Evolutionary conservation across 306 rosid genomes (phyloP), one percentile per base, ranked within the genome.

Genomic region (Sindora glabra): DNA sequence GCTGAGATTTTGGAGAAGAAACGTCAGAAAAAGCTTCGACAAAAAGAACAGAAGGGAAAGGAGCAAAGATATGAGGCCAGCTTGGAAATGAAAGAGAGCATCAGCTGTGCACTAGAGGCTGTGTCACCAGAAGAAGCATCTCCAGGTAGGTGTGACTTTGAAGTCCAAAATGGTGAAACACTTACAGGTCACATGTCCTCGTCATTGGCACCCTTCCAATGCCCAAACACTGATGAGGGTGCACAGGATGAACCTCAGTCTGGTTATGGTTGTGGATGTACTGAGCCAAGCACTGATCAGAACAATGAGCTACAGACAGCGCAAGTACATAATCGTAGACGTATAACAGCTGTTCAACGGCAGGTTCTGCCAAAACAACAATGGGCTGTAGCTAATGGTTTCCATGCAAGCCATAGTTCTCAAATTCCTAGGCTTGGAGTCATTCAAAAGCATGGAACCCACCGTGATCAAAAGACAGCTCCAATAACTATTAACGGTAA

Each of bases 1-100:
- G 82, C 82, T 45, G 94, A 76, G 49, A 74, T 88, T 57, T 73
- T 89, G 83, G 95, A 92, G 79, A 80, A 76, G 77, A 89, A 80
- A 64, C 87, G 86, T 52, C 84, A 76, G 85, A 89, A 83, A 72
- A 92, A 89, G 76, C 90, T 88, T 53, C 79, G 92, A 75, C 95
- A 81, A 71, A 91, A 85, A 83, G 95, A 87, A 63, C 87, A 77
- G 27, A 86, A 72, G 77, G 87, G 64, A 6, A 86, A 69, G 65
- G 94, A 77, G 51, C 85, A 59, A 56, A 36, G 29, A 46, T 67
- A 64, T 3, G 89, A 59, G 67, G 89, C 76, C 53, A 66, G 61
- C 56, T 59, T 56, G 16, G 80, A 71, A 71, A 38, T 44, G 63
- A 68, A 76, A 42, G 83, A 52, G 46, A 74, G 70, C 54, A 55